A percentile compares a stretch with the other conserved stretches of the same genome.
phyloP scores from a whole-genome alignment of 176 grass and related monocot species.

The Oryza meridionalis region DNA sequence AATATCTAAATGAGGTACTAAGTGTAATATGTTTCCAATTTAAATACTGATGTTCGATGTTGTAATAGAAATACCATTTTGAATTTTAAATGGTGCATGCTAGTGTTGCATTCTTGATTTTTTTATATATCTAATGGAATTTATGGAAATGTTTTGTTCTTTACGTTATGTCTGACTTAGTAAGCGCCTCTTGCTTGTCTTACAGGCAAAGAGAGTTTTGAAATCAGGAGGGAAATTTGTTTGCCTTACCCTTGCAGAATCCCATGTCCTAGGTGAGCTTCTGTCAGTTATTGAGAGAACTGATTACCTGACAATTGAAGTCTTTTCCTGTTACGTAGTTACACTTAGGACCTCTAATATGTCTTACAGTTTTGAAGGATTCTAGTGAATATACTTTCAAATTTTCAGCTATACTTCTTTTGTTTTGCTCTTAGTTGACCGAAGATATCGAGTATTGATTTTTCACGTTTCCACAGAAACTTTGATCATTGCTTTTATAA shows the following conservation, averaged over 20 bases:
- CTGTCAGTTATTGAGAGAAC: slow-evolving; percentile 19
- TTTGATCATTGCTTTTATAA: slow-evolving; percentile 2
- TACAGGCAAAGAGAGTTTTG: slow-evolving; percentile 83
- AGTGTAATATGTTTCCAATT: slow-evolving; percentile 23
- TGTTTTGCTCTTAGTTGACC: slow-evolving; percentile 4
- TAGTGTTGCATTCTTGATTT: neutral
- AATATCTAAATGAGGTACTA: slow-evolving; percentile 89
- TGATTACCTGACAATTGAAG: slow-evolving; percentile 5
- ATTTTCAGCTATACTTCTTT: neutral
- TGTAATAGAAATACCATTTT: slow-evolving; percentile 9
- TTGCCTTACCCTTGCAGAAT: slow-evolving; percentile 93
- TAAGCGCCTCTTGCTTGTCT: slow-evolving; percentile 43
- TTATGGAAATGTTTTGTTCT: slow-evolving; percentile 26
- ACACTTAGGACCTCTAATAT: neutral
- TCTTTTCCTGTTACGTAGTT: slow-evolving; percentile 21
- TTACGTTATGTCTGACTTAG: slow-evolving; percentile 32
- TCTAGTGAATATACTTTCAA: neutral
- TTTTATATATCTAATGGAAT: neutral
- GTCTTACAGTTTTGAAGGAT: neutral
- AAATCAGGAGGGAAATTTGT: slow-evolving; percentile 80
- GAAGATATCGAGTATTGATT: neutral
- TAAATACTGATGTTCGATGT: slow-evolving; percentile 22
- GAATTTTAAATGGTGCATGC: neutral
- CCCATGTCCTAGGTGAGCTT: slow-evolving; percentile 90
- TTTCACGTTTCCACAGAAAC: neutral